These are phyloP conservation scores for Clavariopsis aquatica DNA, from an alignment of 495 filamentous ascomycete genomes.

Conservation along the genomic window DNA sequence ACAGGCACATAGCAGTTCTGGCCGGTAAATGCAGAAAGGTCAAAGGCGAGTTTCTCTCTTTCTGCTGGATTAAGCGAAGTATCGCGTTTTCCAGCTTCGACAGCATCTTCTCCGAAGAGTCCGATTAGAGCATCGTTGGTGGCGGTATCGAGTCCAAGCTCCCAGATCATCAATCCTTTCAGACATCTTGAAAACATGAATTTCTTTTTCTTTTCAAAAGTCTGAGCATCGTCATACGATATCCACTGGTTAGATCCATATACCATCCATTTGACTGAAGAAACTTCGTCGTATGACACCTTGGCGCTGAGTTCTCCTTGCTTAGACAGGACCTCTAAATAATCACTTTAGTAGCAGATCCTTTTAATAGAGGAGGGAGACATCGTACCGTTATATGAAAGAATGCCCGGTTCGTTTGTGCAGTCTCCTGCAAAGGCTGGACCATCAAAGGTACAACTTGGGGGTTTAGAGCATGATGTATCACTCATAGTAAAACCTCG, in stretches of 20 bases:
- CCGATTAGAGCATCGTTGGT: constrained; percentile 2
- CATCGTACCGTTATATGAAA: constrained; percentile 21
- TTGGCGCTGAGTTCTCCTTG: neutral
- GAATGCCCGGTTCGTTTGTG: constrained; percentile 14
- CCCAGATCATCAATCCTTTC: constrained; percentile 8
- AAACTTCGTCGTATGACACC: neutral
- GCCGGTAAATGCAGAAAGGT: neutral
- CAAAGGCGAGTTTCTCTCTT: neutral
- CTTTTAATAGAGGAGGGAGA: neutral
- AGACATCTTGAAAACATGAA: neutral
- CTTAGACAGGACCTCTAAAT: too few species aligned
- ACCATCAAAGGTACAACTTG: constrained; percentile 3
- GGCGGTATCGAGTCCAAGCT: neutral
- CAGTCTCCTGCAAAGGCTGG: constrained; percentile 16
- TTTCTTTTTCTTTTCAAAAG: neutral
- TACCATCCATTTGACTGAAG: constrained; percentile 1
- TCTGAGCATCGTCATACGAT: constrained; percentile 8
- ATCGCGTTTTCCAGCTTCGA: constrained; percentile 1
- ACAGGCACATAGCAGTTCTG: constrained; percentile 4
- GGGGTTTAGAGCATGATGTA: constrained; percentile 35
- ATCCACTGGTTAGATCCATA: constrained; percentile 7
- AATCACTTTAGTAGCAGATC: too few species aligned
- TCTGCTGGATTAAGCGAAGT: neutral
- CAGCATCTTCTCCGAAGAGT: constrained; percentile 1
- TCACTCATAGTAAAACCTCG: constrained; percentile 46